Conservation (phyloP, 2,329 filamentous ascomycete genomes). For the Aspergillus tubingensis region DNA sequence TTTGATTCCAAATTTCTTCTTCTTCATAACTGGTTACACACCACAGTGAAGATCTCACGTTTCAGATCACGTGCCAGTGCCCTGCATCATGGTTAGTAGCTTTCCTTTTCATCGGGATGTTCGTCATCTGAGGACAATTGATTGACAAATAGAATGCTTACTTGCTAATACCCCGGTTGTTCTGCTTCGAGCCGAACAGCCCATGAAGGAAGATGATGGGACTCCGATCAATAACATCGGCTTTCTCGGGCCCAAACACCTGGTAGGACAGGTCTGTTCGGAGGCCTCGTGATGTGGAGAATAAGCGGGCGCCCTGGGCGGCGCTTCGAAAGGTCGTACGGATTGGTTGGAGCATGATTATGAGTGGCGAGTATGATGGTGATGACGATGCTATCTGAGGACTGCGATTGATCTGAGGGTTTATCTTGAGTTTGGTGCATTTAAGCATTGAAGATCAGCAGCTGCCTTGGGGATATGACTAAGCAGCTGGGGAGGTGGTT, state of each 20-base stretch:
- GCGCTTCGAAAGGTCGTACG: slow-evolving; percentile 18
- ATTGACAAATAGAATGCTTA: slow-evolving; percentile 50
- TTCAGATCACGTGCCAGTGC: slow-evolving; percentile 77
- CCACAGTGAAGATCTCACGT: slow-evolving; percentile 78
- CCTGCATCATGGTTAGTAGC: slow-evolving; percentile 39
- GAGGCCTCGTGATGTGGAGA: slow-evolving; percentile 34
- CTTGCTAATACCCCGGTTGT: slow-evolving; percentile 94
- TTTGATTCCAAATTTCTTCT: background rate
- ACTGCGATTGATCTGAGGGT: background rate
- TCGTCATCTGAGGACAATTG: no score
- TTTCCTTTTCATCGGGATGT: no score
- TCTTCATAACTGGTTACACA: slow-evolving; percentile 44
- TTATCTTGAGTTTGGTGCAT: background rate
- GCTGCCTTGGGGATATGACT: background rate
- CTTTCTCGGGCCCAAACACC: slow-evolving; percentile 38
- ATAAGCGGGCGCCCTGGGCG: slow-evolving; percentile 24
- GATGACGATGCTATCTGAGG: background rate
- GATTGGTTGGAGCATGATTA: slow-evolving; percentile 12
- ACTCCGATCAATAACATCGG: slow-evolving; percentile 36
- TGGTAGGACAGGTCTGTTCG: slow-evolving; percentile 38
- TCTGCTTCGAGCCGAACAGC: slow-evolving; percentile 92
- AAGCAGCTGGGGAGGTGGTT: background rate
- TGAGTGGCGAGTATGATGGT: slow-evolving; percentile 13
- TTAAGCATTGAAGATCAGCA: slow-evolving; percentile 1
- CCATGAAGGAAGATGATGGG: slow-evolving; percentile 91